Evolutionary conservation across 225 moss, liverwort and hornwort genomes (phyloP).

Genomic region (Polytrichum formosum): DNA sequence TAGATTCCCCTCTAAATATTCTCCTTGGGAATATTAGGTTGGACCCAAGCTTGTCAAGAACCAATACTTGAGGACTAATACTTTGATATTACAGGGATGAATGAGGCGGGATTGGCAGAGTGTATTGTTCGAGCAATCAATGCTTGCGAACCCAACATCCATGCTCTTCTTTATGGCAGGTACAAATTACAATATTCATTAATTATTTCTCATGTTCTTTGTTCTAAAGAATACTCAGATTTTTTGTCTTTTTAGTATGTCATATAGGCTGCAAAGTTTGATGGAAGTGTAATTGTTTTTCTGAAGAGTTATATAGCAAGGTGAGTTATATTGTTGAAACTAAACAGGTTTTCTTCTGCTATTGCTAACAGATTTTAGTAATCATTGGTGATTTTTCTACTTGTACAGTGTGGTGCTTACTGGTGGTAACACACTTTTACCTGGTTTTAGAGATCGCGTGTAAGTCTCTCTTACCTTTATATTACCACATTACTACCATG

Average conservation of each 20-base stretch:
- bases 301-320: background rate
- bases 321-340: no score
- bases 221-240: background rate
- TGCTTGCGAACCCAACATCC: slow-evolving; percentile 69
- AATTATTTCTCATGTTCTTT: no score
- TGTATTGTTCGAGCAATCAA: slow-evolving; percentile 87
- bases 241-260: background rate
- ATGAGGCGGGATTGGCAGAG: slow-evolving; percentile 94
- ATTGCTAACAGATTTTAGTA: background rate
- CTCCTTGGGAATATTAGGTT: no score
- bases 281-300: background rate
- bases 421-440: slow-evolving; percentile 85
- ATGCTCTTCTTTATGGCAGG: slow-evolving; percentile 82
- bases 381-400: background rate
- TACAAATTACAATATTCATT: slow-evolving; percentile 16
- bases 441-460: slow-evolving; percentile 87
- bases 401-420: slow-evolving; percentile 82
- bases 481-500: background rate
- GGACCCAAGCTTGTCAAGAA: no score
- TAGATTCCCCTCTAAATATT: no score
- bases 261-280: no score
- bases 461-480: slow-evolving; percentile 35
- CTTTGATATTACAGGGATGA: slow-evolving; percentile 67
- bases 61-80: no score
- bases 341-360: background rate